These are phyloP conservation scores for Cubamyces sp. DNA, from an alignment of 768 basidiomycete species.

Conservation along the genomic window DNA sequence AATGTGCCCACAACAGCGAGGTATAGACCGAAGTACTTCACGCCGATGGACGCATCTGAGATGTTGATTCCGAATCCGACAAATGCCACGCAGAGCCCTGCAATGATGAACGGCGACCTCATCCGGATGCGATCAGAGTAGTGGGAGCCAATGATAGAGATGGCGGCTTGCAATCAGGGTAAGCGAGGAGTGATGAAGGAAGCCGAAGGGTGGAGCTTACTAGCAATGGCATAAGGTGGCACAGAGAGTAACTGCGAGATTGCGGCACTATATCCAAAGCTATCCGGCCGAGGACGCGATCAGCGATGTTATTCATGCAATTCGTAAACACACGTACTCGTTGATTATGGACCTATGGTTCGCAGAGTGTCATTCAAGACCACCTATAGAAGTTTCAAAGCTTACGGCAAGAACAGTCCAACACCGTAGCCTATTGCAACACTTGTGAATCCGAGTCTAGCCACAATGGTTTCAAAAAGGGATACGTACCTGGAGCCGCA, in stretches of 20 bases:
- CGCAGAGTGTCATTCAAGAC: background rate
- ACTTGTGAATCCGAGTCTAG: background rate
- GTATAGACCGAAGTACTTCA: constrained; percentile 76
- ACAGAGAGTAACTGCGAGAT: constrained; percentile 69
- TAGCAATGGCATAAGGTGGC: constrained; percentile 58
- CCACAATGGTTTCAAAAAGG: no score
- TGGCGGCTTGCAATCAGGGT: constrained; percentile 44
- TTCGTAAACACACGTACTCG: constrained; percentile 37
- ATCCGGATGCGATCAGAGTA: constrained; percentile 60
- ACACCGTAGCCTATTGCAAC: constrained; percentile 60
- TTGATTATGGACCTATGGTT: constrained; percentile 59
- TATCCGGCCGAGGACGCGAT: constrained; percentile 24
- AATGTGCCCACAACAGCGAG: constrained; percentile 67
- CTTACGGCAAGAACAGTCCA: constrained; percentile 70
- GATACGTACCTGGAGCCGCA: constrained; percentile 56
- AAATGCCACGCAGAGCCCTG: constrained; percentile 52
- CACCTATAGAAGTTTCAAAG: constrained; percentile 8
- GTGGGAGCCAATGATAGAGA: constrained; percentile 53
- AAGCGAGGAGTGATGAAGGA: background rate
- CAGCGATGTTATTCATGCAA: background rate
- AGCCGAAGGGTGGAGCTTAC: constrained; percentile 43
- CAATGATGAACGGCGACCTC: constrained; percentile 62
- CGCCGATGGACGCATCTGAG: constrained; percentile 51
- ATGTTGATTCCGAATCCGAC: constrained; percentile 71
- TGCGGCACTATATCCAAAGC: constrained; percentile 61